Conservation (phyloP, 2,329 filamentous ascomycete genomes). For the Colletotrichum lentis region DNA sequence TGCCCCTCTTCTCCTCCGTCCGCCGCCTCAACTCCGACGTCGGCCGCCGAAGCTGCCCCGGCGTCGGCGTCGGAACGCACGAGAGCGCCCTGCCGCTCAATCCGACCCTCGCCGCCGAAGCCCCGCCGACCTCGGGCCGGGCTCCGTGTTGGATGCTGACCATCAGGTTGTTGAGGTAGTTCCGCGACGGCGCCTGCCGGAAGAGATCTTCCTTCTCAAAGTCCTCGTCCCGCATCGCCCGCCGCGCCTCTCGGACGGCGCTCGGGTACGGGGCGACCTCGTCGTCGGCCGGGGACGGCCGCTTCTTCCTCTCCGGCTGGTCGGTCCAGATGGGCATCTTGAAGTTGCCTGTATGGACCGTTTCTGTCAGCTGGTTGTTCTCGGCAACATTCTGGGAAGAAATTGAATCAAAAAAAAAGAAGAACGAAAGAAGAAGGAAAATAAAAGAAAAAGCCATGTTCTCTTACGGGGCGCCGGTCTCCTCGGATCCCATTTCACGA, state of each 20-base stretch:
- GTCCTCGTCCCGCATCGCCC: background rate
- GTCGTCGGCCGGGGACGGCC: background rate
- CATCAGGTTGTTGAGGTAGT: background rate
- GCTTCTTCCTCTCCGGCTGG: background rate
- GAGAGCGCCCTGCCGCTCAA: background rate
- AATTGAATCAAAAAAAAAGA: background rate
- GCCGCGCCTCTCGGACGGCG: background rate
- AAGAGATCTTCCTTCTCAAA: background rate
- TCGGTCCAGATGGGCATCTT: constrained; percentile 8
- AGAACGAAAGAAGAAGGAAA: no score
- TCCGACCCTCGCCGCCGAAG: no score
- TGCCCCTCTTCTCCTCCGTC: background rate
- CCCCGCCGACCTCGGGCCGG: no score
- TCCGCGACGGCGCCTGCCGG: background rate
- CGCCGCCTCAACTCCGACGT: background rate
- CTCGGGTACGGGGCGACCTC: background rate
- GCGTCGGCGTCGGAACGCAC: background rate
- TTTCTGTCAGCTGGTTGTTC: background rate
- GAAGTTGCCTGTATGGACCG: background rate
- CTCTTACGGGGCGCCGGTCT: constrained; percentile 7
- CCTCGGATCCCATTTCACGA: constrained; percentile 1
- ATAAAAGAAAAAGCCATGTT: no score
- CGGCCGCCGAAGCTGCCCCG: background rate
- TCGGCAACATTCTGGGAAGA: background rate
- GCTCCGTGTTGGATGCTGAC: background rate